Percentiles rank a stretch among this genome's conserved stretches.
Evolutionary conservation across 202 grass and related monocot genomes (phyloP).

Genomic region (Zoysia matrella): DNA sequence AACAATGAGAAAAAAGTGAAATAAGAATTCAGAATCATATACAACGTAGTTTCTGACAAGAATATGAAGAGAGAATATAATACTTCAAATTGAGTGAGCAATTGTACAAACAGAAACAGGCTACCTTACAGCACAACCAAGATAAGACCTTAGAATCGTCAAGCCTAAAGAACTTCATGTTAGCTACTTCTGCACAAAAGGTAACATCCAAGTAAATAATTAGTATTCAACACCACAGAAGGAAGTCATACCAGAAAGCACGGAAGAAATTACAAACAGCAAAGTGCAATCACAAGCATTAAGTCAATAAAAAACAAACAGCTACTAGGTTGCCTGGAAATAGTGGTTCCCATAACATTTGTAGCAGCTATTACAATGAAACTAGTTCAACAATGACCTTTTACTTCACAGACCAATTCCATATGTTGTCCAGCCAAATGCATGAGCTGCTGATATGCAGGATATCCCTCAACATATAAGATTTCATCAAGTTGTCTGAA

Average conservation of each 20-base stretch:
- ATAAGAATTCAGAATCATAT: background rate
- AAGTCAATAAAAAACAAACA: slow-evolving; percentile 29
- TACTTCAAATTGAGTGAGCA: slow-evolving; percentile 2
- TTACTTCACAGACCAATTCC: slow-evolving; percentile 83
- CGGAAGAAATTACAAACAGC: background rate
- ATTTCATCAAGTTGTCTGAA: slow-evolving; percentile 96
- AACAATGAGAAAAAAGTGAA: background rate
- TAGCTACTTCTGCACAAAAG: slow-evolving; percentile 78
- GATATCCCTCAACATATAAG: slow-evolving; percentile 89
- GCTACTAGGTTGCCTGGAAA: background rate
- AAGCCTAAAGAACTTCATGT: slow-evolving; percentile 82
- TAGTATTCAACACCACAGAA: slow-evolving; percentile 31
- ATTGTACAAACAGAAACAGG: slow-evolving; percentile 27
- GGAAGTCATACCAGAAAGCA: slow-evolving; percentile 13
- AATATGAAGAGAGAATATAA: slow-evolving; percentile 5
- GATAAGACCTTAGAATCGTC: slow-evolving; percentile 86
- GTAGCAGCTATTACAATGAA: slow-evolving; percentile 16
- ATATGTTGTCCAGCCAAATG: slow-evolving; percentile 68
- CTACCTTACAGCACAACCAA: slow-evolving; percentile 97
- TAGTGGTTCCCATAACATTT: slow-evolving; percentile 10
- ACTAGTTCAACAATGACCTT: slow-evolving; percentile 57
- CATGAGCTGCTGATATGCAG: slow-evolving; percentile 82
- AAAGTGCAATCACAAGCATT: background rate
- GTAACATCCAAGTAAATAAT: slow-evolving; percentile 36
- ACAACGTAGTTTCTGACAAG: slow-evolving; percentile 1